Conservation (phyloP, 345 rosid genomes). For the Balakata baccata region DNA sequence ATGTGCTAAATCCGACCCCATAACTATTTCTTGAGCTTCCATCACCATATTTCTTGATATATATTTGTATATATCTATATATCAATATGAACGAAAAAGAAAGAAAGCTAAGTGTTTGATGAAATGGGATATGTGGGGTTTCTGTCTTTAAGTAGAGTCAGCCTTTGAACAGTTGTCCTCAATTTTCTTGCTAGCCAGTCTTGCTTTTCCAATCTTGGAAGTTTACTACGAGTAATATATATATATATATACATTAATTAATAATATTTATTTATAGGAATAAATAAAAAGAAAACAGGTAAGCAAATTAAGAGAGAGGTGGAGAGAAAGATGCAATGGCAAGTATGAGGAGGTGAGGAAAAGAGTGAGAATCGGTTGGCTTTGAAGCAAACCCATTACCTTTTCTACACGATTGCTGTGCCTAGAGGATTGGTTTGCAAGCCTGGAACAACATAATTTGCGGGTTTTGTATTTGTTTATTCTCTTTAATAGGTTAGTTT, state of each 20-base stretch:
- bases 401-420: conserved; percentile 38
- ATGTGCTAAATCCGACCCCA: conserved; percentile 20
- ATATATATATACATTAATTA: not conserved
- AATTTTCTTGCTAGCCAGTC: conserved; percentile 30
- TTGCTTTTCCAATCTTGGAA: conserved; percentile 42
- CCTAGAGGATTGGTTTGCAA: conserved; percentile 56
- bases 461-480: not conserved
- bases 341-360: conserved; percentile 36
- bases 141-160: conserved; percentile 10
- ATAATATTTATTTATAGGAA: too few species aligned
- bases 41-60: not conserved
- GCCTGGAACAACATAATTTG: conserved; percentile 53
- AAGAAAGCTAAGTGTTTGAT: not conserved
- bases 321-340: not conserved
- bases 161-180: conserved; percentile 18
- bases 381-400: conserved; percentile 67
- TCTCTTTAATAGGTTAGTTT: not conserved
- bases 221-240: conserved; percentile 18
- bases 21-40: not conserved
- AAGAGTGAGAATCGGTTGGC: conserved; percentile 63
- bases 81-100: not conserved
- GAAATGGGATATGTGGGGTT: not conserved
- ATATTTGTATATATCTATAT: too few species aligned
- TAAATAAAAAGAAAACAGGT: too few species aligned
- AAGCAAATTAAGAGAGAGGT: too few species aligned